Base-by-base conservation (phyloP, 164 flowering plant genomes). In the Magnolia kwangsiensis region DNA sequence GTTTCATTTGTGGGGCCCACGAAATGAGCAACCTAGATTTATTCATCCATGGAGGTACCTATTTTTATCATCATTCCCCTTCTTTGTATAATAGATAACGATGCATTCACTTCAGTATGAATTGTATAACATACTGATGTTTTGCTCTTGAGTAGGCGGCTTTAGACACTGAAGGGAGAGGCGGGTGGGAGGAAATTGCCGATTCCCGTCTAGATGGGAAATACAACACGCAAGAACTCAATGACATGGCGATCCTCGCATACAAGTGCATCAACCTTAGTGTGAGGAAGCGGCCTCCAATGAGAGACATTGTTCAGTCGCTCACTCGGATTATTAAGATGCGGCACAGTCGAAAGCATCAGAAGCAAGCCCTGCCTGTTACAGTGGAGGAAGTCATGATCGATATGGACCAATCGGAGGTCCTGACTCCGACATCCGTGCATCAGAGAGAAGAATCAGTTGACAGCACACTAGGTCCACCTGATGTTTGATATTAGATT, bases 131-230 rank as follows among this genome's bases (percentile, higher is more conserved):
- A 37, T 37, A 4, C 45, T 37, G 45, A 37, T 37, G 7, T 37
- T 37, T 37, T 37, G 45, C 45, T 37, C 45, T 79, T 79, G 64
- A 75, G 76, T 71, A 96, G 99, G 99, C 97, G 8, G 94, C 99
- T 50, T 86, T 96, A 89, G 85, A 79, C 72, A 71, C 87, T 0
- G 99, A 89, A 19, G 98, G 94, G 13, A 90, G 83, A 81, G 88
- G 78, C 67, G 98, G 94, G 51, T 96, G 99, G 99, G 99, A 96
- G 71, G 99, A 96, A 85, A 88, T 96, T 67, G 90, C 81, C 3
- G 99, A 94, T 79, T 84, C 94, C 58, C 86, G 89, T 66, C 88
- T 96, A 1, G 92, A 88, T 14, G 92, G 97, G 71, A 87, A 84
- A 67, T 89, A 89, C 65, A 87, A 91, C 49, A 61, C 81, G 37